Percentiles rank a stretch among this genome's conserved stretches.
These are phyloP conservation scores for Avena insularis DNA, from an alignment of 176 grass and related monocot species.

Conservation along the genomic window DNA sequence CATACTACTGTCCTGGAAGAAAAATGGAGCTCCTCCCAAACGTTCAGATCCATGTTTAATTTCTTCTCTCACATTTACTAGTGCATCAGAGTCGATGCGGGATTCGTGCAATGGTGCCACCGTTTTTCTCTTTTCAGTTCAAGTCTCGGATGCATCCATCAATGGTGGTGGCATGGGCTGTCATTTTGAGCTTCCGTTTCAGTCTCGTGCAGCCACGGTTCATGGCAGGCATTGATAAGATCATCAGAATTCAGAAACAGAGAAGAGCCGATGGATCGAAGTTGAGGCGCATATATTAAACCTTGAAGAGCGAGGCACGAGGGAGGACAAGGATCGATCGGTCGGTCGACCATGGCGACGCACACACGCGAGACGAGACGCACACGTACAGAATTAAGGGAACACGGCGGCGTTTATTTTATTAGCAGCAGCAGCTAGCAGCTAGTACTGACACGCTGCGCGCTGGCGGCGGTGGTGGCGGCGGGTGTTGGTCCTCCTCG, in stretches of 20 bases:
- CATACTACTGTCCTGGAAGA: too few relatives aligned
- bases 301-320: background rate
- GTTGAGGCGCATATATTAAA: conserved; percentile 41
- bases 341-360: background rate
- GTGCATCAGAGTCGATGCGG: background rate
- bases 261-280: background rate
- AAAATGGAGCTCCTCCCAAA: background rate
- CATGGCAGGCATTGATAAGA: too few relatives aligned
- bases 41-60: background rate
- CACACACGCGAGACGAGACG: background rate
- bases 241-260: background rate
- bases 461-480: background rate
- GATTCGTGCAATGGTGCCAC: background rate
- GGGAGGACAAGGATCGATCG: conserved; percentile 1
- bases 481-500: background rate
- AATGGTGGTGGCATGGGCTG: background rate
- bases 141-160: background rate
- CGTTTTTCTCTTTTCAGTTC: background rate
- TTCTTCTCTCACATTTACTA: too few relatives aligned
- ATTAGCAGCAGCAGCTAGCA: conserved; percentile 30
- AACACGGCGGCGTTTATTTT: conserved; percentile 40
- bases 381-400: background rate
- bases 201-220: too few relatives aligned
- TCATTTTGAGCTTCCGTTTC: too few relatives aligned
- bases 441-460: background rate